Base-by-base conservation (phyloP, 495 filamentous ascomycete species). In the Oleoguttula mirabilis region DNA sequence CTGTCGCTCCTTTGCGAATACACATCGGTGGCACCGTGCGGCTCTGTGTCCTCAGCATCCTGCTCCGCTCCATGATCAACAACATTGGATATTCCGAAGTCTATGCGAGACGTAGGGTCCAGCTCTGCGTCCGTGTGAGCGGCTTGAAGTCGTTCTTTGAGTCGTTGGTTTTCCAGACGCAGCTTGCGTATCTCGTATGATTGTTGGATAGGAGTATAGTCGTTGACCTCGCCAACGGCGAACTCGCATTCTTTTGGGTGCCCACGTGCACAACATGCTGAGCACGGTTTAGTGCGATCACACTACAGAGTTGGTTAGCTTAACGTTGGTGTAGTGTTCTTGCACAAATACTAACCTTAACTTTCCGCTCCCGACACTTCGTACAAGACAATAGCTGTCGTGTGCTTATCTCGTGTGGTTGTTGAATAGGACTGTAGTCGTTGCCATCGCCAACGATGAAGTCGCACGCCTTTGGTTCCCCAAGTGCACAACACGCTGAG, bases 241-340 rank as follows among this genome's bases (percentile, higher is more conserved):
- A 65, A 68, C 33, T 66, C 56, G 47, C 66, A 68, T 36, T 61
- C 51, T 30, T 63, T 65, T 8, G 66, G 63, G 32, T 56, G 55
- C 22, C 66, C 64, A 40, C 66, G 63, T n/a, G 64, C 56, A 32
- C 63, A 65, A 40, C 66, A 68, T 12, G 66, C 63, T 14, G 58
- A 60, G 55, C 66, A 68, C 34, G 66, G 66, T 43, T 66, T 64
- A 30, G 60, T 67, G n/a, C 66, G 64, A 57, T 67, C 66, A 49
- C 66, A 68, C 66, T 68, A 48, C 24, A 21, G 6, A 4, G 19
- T 10, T 16, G 10, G n/a, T 36, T 19, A 36, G 30, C 41, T 11
- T 36, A 8, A 8, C 14, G 27, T 30, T 8, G 27, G 14, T 8
- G 27, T 8, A 14, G 27, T 39, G 14, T 38, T 27, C 20, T 22